Conservation (phyloP, 1,139 yeast species). For the Hanseniaspora uvarum region DNA sequence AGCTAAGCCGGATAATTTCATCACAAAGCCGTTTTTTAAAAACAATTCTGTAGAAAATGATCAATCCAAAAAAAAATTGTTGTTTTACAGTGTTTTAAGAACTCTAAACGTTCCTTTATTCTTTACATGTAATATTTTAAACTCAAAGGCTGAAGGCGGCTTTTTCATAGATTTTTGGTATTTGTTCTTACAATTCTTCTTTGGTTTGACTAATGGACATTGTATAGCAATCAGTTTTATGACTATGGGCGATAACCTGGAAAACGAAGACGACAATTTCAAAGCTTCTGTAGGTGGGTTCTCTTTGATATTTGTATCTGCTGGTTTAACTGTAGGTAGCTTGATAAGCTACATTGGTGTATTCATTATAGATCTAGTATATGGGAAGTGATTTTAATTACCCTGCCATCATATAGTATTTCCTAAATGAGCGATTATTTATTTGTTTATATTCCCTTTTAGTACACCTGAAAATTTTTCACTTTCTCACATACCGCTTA, state of each 20-base stretch:
- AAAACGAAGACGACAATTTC: slow-evolving; percentile 47
- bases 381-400: neutral
- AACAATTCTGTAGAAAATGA: slow-evolving; percentile 20
- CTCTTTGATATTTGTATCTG: slow-evolving; percentile 62
- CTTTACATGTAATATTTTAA: slow-evolving; percentile 47
- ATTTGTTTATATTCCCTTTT: neutral
- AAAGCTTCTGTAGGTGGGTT: slow-evolving; percentile 92
- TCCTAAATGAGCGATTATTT: neutral
- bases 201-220: slow-evolving; percentile 85
- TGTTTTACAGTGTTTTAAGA: slow-evolving; percentile 47
- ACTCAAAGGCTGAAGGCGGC: slow-evolving; percentile 26
- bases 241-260: slow-evolving; percentile 55
- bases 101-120: slow-evolving; percentile 52
- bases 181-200: slow-evolving; percentile 55
- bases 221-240: slow-evolving; percentile 71
- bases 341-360: slow-evolving; percentile 61
- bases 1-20: slow-evolving; percentile 40
- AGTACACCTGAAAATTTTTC: neutral
- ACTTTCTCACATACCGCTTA: neutral
- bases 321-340: slow-evolving; percentile 71
- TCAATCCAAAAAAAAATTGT: slow-evolving; percentile 28
- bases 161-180: slow-evolving; percentile 58
- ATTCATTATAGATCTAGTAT: slow-evolving; percentile 18
- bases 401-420: neutral
- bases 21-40: slow-evolving; percentile 20